Evolutionary conservation across 2,329 filamentous ascomycete genomes (phyloP).

Genomic region (Pseudocercospora cruenta): DNA sequence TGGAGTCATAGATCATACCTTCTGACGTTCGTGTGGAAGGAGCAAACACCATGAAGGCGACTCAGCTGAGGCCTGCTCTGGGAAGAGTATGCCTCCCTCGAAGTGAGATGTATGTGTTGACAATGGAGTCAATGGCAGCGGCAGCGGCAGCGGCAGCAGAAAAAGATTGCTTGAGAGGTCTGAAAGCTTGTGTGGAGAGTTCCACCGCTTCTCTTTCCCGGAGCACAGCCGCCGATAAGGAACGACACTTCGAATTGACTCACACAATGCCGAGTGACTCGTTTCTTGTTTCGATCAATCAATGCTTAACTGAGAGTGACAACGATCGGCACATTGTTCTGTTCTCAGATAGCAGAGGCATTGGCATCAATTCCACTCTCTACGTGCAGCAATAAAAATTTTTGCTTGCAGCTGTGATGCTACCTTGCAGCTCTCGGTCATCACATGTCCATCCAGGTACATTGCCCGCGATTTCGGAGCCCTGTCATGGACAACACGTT

Average conservation of each 20-base stretch:
- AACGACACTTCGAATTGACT: constrained; percentile 2
- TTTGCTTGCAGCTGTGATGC: neutral
- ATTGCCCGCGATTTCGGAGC: too few relatives aligned
- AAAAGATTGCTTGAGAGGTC: neutral
- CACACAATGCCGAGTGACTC: neutral
- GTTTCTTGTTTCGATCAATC: neutral
- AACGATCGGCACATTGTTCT: too few relatives aligned
- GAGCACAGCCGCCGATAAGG: neutral
- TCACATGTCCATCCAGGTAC: neutral
- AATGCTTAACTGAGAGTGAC: too few relatives aligned
- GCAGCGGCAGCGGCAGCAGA: neutral
- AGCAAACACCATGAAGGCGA: constrained; percentile 50
- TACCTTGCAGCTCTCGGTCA: neutral
- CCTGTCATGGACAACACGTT: too few relatives aligned
- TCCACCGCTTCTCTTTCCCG: neutral
- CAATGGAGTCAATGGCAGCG: neutral
- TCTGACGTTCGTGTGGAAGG: constrained; percentile 57
- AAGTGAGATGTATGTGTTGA: too few relatives aligned
- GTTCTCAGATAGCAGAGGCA: too few relatives aligned
- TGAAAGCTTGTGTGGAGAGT: neutral
- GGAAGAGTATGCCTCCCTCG: neutral
- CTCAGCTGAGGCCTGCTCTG: neutral
- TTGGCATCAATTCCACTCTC: neutral
- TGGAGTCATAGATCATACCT: constrained; percentile 44
- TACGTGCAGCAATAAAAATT: neutral